Percentiles rank a stretch among this genome's conserved stretches.
These are phyloP conservation scores for Cladosporium phlei DNA, from an alignment of 2,329 filamentous ascomycete genomes.

Conservation along the genomic window DNA sequence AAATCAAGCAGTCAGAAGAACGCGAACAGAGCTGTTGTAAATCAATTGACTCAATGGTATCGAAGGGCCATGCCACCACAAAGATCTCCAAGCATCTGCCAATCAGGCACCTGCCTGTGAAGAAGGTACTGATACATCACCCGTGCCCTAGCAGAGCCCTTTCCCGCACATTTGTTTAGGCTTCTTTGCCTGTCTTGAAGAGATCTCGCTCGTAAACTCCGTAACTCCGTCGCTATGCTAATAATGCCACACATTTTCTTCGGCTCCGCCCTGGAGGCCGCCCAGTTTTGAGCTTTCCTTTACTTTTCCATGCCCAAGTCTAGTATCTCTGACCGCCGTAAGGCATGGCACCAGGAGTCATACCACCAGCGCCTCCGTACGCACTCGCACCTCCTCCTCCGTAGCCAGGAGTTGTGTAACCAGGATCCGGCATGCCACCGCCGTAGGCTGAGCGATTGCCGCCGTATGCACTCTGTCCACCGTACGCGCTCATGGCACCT, in stretches of 20 bases:
- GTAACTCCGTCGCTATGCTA: slow-evolving; percentile 2
- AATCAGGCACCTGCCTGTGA: no score
- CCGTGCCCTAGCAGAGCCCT: no score
- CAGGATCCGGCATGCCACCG: slow-evolving; percentile 31
- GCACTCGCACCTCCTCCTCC: slow-evolving; percentile 51
- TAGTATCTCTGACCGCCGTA: slow-evolving; percentile 20
- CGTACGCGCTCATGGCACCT: slow-evolving; percentile 67
- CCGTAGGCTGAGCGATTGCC: slow-evolving; percentile 61
- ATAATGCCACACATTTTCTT: slow-evolving; percentile 1
- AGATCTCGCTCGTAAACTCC: no score
- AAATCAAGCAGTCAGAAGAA: no score
- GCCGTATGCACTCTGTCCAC: slow-evolving; percentile 60
- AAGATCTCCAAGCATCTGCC: no score
- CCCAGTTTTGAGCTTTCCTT: neutral
- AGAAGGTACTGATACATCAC: no score
- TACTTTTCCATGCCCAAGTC: neutral
- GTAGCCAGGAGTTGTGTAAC: slow-evolving; percentile 64
- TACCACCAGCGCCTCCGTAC: slow-evolving; percentile 55
- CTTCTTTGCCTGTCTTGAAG: no score
- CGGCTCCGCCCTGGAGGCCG: neutral
- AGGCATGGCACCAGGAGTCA: slow-evolving; percentile 21
- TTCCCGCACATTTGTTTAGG: no score
- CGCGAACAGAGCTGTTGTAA: no score
- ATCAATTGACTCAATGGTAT: no score
- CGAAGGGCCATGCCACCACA: no score